Evolutionary conservation across 108 stramenopile genomes (phyloP).

Genomic region (Nitzschia sp.): DNA sequence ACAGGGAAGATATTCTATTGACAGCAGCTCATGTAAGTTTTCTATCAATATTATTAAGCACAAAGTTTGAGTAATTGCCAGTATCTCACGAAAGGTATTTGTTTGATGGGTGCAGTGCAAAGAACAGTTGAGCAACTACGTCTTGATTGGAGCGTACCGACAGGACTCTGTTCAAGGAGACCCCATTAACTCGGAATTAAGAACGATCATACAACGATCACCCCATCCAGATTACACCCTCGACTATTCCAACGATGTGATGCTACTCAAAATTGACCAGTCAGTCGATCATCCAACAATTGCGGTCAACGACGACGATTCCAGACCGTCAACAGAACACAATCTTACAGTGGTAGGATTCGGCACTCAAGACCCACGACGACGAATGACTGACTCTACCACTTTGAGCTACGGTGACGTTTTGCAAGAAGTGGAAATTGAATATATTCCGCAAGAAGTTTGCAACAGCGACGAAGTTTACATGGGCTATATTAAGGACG

Average conservation of each 20-base stretch:
- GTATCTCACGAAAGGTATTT: no score
- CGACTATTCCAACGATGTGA: conserved; percentile 26
- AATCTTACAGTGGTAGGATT: conserved; percentile 9
- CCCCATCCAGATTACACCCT: conserved; percentile 24
- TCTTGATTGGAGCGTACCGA: conserved; percentile 31
- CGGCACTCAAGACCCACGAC: neutral
- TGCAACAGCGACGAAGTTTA: conserved; percentile 26
- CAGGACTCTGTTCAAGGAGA: conserved; percentile 1
- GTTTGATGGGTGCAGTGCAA: conserved; percentile 17
- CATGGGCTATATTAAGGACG: conserved; percentile 29
- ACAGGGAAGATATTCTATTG: conserved; percentile 30
- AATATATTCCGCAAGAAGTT: conserved; percentile 4
- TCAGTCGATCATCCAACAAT: neutral
- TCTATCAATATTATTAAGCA: neutral
- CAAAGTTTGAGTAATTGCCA: neutral
- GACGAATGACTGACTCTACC: neutral
- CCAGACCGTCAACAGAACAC: neutral
- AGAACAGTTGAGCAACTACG: neutral
- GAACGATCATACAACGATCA: conserved; percentile 16
- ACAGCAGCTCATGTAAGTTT: conserved; percentile 38
- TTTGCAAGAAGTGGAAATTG: conserved; percentile 27
- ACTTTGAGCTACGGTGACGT: neutral
- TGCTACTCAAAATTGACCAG: conserved; percentile 31
- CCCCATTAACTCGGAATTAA: conserved; percentile 20
- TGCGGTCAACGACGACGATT: neutral